Evolutionary conservation across 1,284 basidiomycete species (phyloP).

Genomic region (Pseudozyma sp.): DNA sequence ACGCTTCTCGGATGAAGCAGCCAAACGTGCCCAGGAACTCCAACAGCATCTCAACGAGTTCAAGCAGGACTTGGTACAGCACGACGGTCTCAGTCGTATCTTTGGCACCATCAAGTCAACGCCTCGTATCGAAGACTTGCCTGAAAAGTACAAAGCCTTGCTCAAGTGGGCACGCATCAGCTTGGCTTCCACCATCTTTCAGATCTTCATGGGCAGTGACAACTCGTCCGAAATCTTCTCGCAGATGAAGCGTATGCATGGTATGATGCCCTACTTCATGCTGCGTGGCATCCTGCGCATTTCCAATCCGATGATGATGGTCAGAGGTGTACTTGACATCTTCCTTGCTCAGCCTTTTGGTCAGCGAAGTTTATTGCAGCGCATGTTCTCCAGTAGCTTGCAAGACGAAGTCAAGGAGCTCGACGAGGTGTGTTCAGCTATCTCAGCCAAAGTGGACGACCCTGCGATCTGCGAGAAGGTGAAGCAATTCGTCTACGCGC

Average conservation of each 20-base stretch:
- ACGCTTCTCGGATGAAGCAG: constrained; percentile 87
- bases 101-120: constrained; percentile 89
- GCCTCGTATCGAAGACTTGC: constrained; percentile 81
- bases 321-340: constrained; percentile 88
- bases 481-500: constrained; percentile 84
- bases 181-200: constrained; percentile 92
- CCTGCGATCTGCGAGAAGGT: constrained; percentile 88
- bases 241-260: constrained; percentile 90
- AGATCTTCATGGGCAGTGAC: constrained; percentile 92
- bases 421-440: constrained; percentile 84
- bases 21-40: constrained; percentile 85
- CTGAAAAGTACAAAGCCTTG: constrained; percentile 86
- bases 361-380: constrained; percentile 80
- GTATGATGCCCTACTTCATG: constrained; percentile 97
- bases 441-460: constrained; percentile 89
- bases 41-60: constrained; percentile 85
- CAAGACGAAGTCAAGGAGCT: constrained; percentile 87
- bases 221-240: constrained; percentile 89
- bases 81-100: constrained; percentile 86
- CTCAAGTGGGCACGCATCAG: constrained; percentile 93
- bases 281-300: constrained; percentile 90
- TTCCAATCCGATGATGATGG: constrained; percentile 96
- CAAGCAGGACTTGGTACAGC: constrained; percentile 80
- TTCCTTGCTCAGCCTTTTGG: constrained; percentile 99
- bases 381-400: constrained; percentile 93